A percentile compares a stretch with the other conserved stretches of the same genome.
phyloP scores from a whole-genome alignment of 2,329 filamentous ascomycete genomes.

The Dactylonectria macrodidyma region DNA sequence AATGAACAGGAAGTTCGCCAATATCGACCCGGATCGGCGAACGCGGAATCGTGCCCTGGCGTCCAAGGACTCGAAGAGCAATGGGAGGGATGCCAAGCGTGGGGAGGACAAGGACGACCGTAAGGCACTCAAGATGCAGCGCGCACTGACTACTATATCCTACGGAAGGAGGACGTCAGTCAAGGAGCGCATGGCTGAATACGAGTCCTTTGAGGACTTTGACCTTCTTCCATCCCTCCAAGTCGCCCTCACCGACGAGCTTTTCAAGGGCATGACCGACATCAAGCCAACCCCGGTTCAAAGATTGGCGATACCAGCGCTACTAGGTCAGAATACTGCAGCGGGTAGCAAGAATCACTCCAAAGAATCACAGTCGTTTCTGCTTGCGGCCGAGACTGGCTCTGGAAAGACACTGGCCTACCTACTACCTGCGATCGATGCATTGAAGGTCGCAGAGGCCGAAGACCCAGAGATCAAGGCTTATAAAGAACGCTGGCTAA shows the following conservation, averaged over 20 bases:
- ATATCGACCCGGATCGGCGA: slow-evolving; percentile 48
- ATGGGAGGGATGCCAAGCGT: slow-evolving; percentile 47
- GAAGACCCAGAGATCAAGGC: slow-evolving; percentile 71
- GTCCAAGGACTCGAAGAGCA: slow-evolving; percentile 42
- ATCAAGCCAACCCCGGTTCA: slow-evolving; percentile 91
- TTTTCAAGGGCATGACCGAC: slow-evolving; percentile 81
- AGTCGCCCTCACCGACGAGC: slow-evolving; percentile 80
- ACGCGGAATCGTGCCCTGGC: slow-evolving; percentile 33
- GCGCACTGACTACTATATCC: slow-evolving; percentile 80
- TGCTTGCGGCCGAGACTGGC: slow-evolving; percentile 95
- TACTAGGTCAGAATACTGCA: slow-evolving; percentile 71
- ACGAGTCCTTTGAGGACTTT: slow-evolving; percentile 87
- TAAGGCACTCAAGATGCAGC: slow-evolving; percentile 96
- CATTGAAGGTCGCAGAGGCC: slow-evolving; percentile 83
- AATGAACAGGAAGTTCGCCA: slow-evolving; percentile 70
- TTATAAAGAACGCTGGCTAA: slow-evolving; percentile 69
- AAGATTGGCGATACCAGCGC: slow-evolving; percentile 85
- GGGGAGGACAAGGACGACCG: slow-evolving; percentile 55
- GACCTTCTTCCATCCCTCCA: slow-evolving; percentile 80
- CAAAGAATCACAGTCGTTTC: slow-evolving; percentile 68
- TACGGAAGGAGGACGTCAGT: slow-evolving; percentile 75
- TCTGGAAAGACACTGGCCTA: slow-evolving; percentile 98
- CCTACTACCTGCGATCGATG: slow-evolving; percentile 86
- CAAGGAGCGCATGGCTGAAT: slow-evolving; percentile 71
- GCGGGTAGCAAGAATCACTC: slow-evolving; percentile 50